Evolutionary conservation across 1,284 basidiomycete species (phyloP).

Genomic region (Phellopilus nigrolimitatus): DNA sequence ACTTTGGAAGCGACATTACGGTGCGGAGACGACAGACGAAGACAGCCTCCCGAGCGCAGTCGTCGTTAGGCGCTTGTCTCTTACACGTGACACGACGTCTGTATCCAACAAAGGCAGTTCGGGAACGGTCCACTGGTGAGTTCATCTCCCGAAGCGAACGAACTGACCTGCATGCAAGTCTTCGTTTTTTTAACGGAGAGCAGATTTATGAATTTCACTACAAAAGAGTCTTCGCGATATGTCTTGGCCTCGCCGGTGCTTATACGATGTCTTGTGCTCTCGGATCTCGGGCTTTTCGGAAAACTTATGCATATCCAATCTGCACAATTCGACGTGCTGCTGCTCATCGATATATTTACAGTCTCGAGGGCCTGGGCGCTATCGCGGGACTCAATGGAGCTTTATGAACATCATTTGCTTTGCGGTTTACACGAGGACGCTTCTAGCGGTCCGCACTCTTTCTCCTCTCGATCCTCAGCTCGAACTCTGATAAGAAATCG

Average conservation of each 20-base stretch:
- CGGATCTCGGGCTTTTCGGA: conserved; percentile 5
- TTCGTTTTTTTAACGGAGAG: too few relatives aligned
- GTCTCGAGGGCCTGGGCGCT: not conserved
- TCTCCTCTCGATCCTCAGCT: too few relatives aligned
- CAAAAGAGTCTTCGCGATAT: too few relatives aligned
- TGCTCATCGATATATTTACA: conserved; percentile 6
- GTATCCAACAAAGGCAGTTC: not conserved
- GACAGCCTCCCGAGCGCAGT: too few relatives aligned
- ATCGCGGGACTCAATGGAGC: not conserved
- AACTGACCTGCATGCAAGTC: conserved; percentile 3
- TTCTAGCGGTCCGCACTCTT: not conserved
- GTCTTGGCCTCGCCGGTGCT: too few relatives aligned
- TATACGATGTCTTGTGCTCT: not conserved
- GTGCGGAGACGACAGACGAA: not conserved
- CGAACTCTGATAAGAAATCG: not conserved
- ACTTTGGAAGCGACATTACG: conserved; percentile 63
- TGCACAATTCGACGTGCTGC: too few relatives aligned
- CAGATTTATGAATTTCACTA: too few relatives aligned
- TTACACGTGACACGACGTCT: too few relatives aligned
- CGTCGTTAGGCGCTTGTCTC: too few relatives aligned
- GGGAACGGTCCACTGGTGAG: not conserved
- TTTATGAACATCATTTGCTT: not conserved
- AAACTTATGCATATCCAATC: not conserved
- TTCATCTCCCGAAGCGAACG: too few relatives aligned
- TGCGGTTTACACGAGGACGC: conserved; percentile 7